Evolutionary conservation across 495 filamentous ascomycete species (phyloP), one percentile per base, ranked within the genome.

Genomic region (Xylaria telfairii): DNA sequence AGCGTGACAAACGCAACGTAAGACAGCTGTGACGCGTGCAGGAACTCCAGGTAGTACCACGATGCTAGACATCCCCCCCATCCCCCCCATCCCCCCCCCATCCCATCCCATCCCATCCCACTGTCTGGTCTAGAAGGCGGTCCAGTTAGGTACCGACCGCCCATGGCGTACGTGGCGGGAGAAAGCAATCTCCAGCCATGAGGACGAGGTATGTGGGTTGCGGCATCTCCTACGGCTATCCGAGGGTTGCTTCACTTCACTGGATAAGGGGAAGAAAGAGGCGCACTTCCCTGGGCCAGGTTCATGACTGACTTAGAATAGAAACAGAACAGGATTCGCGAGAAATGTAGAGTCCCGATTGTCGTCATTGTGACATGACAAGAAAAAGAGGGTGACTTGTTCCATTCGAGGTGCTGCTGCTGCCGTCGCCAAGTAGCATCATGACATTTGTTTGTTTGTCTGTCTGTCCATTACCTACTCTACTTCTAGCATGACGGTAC

Each of bases 1-100:
- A 28, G 46, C 54, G 24, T 30, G 57, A 69, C 67, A 69, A 69
- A 69, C 67, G 46, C 67, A 39, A 63, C 59, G 67, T 69, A 47
- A 69, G 59, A 69, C 67, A 49, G 26, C 4, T 37, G 67, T 26
- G 24, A 32, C 10, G 56, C 37, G 57, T 51, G 67, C 42, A 62
- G 67, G 67, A 53, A 69, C 56, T 69, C 6, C 32, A 28, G 26
- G 56, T n/a, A 41, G 41, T 26, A 24, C 66, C 26, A 51, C 62
- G 62, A 47, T 46, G 28, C 26, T 12, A 64, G 61, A 47, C 24
- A 46, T 41, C 37, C n/a, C n/a, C n/a, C n/a, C n/a, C n/a, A n/a
- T n/a, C n/a, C n/a, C n/a, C 21, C 59, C 19, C 26, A 46, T 28
- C 37, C 41, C 39, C 30, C 19, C 1, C 4, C 42, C n/a, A n/a